Percentiles rank a stretch among this genome's conserved stretches.
Evolutionary conservation across 2,329 filamentous ascomycete genomes (phyloP).

Genomic region (Microdochium trichocladiopsis): DNA sequence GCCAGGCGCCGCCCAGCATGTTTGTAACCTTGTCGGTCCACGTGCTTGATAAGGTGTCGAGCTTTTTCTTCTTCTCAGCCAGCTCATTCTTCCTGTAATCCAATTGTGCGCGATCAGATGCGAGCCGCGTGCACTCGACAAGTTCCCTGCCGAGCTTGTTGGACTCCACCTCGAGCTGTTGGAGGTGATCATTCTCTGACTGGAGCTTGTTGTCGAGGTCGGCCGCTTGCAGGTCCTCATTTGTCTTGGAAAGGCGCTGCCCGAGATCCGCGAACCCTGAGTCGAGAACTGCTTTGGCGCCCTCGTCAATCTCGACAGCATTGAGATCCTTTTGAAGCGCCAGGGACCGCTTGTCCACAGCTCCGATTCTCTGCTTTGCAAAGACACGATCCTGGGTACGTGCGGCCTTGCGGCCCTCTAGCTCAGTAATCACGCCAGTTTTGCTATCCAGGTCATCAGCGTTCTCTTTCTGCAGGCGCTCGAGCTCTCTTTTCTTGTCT

Average conservation of each 20-base stretch:
- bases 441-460: constrained; percentile 67
- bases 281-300: constrained; percentile 70
- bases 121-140: constrained; percentile 72
- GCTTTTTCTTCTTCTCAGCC: constrained; percentile 62
- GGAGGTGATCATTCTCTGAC: constrained; percentile 57
- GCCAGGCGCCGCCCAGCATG: constrained; percentile 61
- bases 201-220: constrained; percentile 67
- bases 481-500: constrained; percentile 74
- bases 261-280: constrained; percentile 65
- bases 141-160: constrained; percentile 73
- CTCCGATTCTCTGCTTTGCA: constrained; percentile 63
- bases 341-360: constrained; percentile 64
- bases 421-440: constrained; percentile 62
- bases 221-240: constrained; percentile 53
- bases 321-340: constrained; percentile 62
- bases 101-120: constrained; percentile 75
- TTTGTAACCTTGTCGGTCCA: constrained; percentile 64
- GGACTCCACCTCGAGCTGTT: constrained; percentile 63
- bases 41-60: constrained; percentile 70
- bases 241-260: constrained; percentile 51
- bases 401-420: constrained; percentile 67
- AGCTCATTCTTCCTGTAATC: constrained; percentile 78
- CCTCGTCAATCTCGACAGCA: constrained; percentile 78
- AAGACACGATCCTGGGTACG: constrained; percentile 68
- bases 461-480: constrained; percentile 66